Evolutionary conservation across 2,329 filamentous ascomycete genomes (phyloP).

Genomic region (Phyllosticta paracitricarpa): DNA sequence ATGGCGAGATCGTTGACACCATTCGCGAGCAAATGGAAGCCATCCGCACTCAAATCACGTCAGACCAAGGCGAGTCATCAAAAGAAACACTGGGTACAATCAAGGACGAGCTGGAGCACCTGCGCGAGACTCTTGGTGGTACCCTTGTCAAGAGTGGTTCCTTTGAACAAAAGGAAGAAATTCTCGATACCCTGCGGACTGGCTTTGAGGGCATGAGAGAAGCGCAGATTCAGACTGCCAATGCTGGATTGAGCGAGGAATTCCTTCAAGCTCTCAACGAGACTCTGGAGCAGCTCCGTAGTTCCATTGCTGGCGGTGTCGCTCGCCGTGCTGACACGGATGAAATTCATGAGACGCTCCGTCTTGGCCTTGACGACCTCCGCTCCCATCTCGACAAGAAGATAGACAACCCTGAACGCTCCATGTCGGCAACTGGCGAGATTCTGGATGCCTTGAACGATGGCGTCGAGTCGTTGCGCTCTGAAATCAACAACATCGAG

Average conservation of each 20-base stretch:
- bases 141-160: constrained; percentile 30
- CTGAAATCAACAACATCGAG: constrained; percentile 63
- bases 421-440: constrained; percentile 45
- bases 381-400: constrained; percentile 41
- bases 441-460: constrained; percentile 53
- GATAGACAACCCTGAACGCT: constrained; percentile 44
- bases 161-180: constrained; percentile 29
- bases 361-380: constrained; percentile 41
- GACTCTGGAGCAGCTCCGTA: constrained; percentile 40
- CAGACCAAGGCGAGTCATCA: constrained; percentile 31
- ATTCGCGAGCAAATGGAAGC: constrained; percentile 42
- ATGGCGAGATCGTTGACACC: constrained; percentile 61
- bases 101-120: constrained; percentile 32
- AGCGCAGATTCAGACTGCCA: not conserved
- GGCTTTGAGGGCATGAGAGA: constrained; percentile 28
- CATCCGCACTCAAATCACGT: constrained; percentile 28
- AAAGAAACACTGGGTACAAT: constrained; percentile 33
- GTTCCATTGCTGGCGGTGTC: constrained; percentile 29
- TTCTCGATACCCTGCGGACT: constrained; percentile 29
- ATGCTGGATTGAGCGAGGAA: constrained; percentile 34
- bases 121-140: constrained; percentile 33
- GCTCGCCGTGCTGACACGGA: constrained; percentile 36
- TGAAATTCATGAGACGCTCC: constrained; percentile 39
- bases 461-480: constrained; percentile 64
- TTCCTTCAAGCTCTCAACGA: constrained; percentile 42